These are phyloP conservation scores for Penicillium antarcticum DNA, from an alignment of 495 filamentous ascomycete genomes.

Conservation along the genomic window DNA sequence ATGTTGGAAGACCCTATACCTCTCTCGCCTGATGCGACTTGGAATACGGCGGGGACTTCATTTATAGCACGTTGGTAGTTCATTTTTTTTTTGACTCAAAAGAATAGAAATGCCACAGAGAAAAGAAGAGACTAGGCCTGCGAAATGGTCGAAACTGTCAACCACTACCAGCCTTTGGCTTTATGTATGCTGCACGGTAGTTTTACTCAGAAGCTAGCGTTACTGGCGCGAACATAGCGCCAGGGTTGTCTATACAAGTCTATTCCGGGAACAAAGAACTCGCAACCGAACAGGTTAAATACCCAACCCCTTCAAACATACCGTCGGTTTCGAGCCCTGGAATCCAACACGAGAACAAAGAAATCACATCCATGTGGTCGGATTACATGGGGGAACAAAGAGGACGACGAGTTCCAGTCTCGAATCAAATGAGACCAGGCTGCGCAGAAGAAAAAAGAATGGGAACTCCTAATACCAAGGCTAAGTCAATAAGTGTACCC, in stretches of 20 bases:
- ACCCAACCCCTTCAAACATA: not conserved
- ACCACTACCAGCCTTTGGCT: too few species aligned
- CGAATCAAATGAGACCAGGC: not conserved
- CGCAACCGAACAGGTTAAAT: not conserved
- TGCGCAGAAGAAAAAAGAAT: not conserved
- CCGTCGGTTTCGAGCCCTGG: not conserved
- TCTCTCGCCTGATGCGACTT: not conserved
- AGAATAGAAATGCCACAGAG: not conserved
- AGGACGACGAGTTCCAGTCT: not conserved
- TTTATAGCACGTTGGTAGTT: constrained; percentile 1
- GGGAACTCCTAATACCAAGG: too few species aligned
- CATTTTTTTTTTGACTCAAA: not conserved
- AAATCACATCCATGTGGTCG: not conserved
- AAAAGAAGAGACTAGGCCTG: not conserved
- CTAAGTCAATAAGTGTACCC: too few species aligned
- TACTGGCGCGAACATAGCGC: not conserved
- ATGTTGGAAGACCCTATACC: not conserved
- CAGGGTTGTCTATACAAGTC: not conserved
- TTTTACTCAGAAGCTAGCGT: not conserved
- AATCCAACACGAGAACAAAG: not conserved
- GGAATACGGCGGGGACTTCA: not conserved
- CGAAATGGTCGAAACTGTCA: not conserved
- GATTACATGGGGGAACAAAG: not conserved
- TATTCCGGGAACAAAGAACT: constrained; percentile 5
- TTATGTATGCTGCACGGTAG: not conserved